Percentiles rank a stretch among this genome's conserved stretches.
Conservation (phyloP, 2,329 filamentous ascomycete species). For the Alternaria triticimaculans region DNA sequence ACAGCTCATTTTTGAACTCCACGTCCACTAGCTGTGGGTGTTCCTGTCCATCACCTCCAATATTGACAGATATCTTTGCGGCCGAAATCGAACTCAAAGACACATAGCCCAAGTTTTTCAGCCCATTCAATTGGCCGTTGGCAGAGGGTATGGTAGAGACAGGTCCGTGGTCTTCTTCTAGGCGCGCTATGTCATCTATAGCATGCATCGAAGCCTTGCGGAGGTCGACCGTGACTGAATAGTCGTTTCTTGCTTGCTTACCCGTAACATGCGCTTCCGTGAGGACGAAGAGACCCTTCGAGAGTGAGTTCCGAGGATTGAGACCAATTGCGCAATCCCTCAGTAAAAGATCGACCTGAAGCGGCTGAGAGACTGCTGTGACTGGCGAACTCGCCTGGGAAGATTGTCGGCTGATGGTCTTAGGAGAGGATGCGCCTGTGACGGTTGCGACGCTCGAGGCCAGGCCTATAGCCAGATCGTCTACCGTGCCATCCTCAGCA, state of each 20-base stretch:
- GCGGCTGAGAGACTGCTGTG: constrained; percentile 39
- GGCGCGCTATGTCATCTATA: constrained; percentile 72
- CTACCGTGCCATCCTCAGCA: constrained; percentile 63
- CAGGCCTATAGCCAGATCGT: constrained; percentile 77
- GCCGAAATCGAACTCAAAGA: constrained; percentile 87
- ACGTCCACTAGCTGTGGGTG: constrained; percentile 75
- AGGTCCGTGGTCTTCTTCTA: constrained; percentile 36
- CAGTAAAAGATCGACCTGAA: constrained; percentile 76
- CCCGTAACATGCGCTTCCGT: constrained; percentile 78
- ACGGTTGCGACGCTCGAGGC: constrained; percentile 81
- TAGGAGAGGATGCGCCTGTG: constrained; percentile 66
- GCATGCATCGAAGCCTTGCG: constrained; percentile 83
- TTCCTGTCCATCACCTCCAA: constrained; percentile 63
- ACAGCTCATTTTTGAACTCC: constrained; percentile 81
- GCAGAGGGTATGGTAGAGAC: constrained; percentile 21
- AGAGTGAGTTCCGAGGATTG: constrained; percentile 76
- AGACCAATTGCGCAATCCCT: constrained; percentile 83
- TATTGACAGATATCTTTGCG: constrained; percentile 70
- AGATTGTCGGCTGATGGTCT: constrained; percentile 42
- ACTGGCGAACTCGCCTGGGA: constrained; percentile 34
- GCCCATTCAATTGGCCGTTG: constrained; percentile 55
- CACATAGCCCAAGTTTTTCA: constrained; percentile 75
- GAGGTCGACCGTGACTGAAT: constrained; percentile 70
- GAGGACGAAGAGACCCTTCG: constrained; percentile 80
- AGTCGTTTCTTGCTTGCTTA: constrained; percentile 68